A percentile compares a stretch with the other conserved stretches of the same genome.
Evolutionary conservation across 352 stramenopile species (phyloP).

Genomic region (Globisporangium cederbergense): DNA sequence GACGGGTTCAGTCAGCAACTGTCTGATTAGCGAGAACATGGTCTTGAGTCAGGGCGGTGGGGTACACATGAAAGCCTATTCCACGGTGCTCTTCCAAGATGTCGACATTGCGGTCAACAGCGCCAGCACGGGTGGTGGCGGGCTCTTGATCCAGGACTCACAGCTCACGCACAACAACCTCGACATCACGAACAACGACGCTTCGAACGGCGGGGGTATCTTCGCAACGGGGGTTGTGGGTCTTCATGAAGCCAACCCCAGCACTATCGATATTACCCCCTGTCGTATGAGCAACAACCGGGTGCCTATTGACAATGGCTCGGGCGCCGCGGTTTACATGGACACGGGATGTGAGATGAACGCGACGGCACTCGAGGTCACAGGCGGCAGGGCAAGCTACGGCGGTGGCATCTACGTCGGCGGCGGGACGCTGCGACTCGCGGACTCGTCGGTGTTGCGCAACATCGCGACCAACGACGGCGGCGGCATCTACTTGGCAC

Average conservation of each 20-base stretch:
- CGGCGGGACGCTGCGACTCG: conserved; percentile 16
- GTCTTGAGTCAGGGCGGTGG: conserved; percentile 8
- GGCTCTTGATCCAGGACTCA: conserved; percentile 22
- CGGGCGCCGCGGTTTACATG: conserved; percentile 29
- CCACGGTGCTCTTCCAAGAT: neutral
- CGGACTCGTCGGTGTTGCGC: conserved; percentile 5
- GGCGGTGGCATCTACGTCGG: conserved; percentile 32
- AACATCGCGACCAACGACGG: conserved; percentile 15
- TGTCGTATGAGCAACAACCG: conserved; percentile 11
- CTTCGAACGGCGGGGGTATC: conserved; percentile 26
- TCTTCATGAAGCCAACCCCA: neutral
- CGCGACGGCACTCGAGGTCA: conserved; percentile 17
- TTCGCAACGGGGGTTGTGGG: conserved; percentile 12
- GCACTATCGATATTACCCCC: neutral
- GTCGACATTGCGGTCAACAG: conserved; percentile 6
- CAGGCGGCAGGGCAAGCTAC: conserved; percentile 12
- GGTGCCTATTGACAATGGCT: neutral
- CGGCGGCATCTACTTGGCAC: conserved; percentile 27
- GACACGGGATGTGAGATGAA: conserved; percentile 15
- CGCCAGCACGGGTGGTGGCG: conserved; percentile 19
- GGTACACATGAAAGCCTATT: conserved; percentile 1
- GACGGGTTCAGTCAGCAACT: neutral
- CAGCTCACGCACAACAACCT: conserved; percentile 22
- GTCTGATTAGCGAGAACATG: conserved; percentile 1
- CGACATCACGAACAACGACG: conserved; percentile 23